Conservation (phyloP, 345 rosid genomes). For the Populus davidiana region DNA sequence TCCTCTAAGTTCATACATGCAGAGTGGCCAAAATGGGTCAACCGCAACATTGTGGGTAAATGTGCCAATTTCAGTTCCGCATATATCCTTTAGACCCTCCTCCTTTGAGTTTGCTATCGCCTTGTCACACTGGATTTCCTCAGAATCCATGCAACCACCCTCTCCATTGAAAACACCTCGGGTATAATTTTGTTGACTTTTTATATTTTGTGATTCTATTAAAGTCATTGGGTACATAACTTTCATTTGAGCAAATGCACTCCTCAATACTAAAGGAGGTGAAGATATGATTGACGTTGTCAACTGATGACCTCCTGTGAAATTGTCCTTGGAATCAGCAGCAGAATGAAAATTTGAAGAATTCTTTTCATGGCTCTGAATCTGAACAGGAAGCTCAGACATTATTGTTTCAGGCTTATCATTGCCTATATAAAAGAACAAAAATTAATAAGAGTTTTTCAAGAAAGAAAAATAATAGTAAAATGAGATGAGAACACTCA, state of each 20-base stretch:
- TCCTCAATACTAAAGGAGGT: conserved; percentile 44
- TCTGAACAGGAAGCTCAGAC: conserved; percentile 32
- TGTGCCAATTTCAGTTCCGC: conserved; percentile 41
- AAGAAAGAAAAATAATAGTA: conserved; percentile 7
- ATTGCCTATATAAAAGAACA: conserved; percentile 38
- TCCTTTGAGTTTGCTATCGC: conserved; percentile 25
- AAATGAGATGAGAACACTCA: conserved; percentile 2
- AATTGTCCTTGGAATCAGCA: conserved; percentile 30
- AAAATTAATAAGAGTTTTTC: conserved; percentile 8
- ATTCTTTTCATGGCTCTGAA: conserved; percentile 26
- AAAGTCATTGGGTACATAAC: conserved; percentile 23
- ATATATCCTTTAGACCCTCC: conserved; percentile 19
- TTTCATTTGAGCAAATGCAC: conserved; percentile 57
- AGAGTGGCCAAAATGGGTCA: conserved; percentile 82
- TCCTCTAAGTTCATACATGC: conserved; percentile 93
- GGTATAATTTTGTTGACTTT: conserved; percentile 21
- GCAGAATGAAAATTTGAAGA: conserved; percentile 19
- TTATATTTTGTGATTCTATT: conserved; percentile 25
- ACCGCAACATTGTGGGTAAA: conserved; percentile 48
- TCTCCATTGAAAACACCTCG: conserved; percentile 13
- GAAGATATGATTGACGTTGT: conserved; percentile 25
- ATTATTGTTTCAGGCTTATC: conserved; percentile 35
- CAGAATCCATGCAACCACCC: conserved; percentile 27
- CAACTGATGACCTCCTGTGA: conserved; percentile 23
- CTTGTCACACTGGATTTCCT: conserved; percentile 27